Conservation (phyloP, 179 eudicot species). For the Beta lomatogona region DNA sequence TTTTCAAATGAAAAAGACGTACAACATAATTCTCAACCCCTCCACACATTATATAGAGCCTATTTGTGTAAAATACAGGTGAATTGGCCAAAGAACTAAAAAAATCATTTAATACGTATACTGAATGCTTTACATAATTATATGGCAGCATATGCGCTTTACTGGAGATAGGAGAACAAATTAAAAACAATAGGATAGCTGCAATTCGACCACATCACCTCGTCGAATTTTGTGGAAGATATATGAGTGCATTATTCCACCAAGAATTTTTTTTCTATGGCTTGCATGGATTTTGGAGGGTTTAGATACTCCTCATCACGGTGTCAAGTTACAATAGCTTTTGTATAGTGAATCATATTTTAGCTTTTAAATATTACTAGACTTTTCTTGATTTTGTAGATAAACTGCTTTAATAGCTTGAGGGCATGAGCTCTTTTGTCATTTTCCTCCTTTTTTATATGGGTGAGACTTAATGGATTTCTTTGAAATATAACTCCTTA, state of each 20-base stretch:
- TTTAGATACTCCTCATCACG: no score
- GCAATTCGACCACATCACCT: background rate
- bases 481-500: no score
- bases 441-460: no score
- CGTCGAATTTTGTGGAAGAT: background rate
- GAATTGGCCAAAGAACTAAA: conserved; percentile 1
- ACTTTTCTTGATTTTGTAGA: no score
- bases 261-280: background rate
- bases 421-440: no score
- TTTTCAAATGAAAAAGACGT: background rate
- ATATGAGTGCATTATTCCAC: background rate
- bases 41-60: background rate
- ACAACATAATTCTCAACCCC: background rate
- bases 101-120: background rate
- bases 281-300: background rate
- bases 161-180: background rate
- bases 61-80: background rate
- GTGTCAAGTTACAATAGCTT: no score
- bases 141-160: background rate
- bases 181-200: background rate
- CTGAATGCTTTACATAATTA: background rate
- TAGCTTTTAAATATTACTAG: no score
- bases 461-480: no score
- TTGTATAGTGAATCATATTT: no score
- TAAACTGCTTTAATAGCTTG: no score